Conservation (phyloP, 148 eudicot genomes). For the Camellia sinensis region DNA sequence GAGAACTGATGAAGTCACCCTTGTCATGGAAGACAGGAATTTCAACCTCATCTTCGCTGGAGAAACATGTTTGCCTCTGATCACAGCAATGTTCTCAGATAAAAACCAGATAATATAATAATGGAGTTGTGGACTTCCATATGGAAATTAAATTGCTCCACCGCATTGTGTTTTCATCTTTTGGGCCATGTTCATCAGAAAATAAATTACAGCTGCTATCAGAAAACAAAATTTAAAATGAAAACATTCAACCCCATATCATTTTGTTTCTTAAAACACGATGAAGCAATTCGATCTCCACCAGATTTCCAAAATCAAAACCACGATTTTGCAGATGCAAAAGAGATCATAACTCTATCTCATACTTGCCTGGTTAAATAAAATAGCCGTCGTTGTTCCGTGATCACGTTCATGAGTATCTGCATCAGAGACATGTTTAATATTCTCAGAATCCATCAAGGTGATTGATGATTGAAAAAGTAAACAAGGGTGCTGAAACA, state of each 20-base stretch:
- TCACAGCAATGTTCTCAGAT: slow-evolving; percentile 13
- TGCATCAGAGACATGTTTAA: slow-evolving; percentile 22
- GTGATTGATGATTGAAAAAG: background rate
- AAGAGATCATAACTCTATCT: background rate
- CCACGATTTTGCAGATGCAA: background rate
- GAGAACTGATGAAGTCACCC: slow-evolving; percentile 21
- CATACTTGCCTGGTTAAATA: slow-evolving; percentile 27
- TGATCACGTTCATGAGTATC: slow-evolving; percentile 29
- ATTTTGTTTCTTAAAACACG: background rate
- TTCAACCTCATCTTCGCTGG: slow-evolving; percentile 76
- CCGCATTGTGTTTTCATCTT: background rate
- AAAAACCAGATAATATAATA: background rate
- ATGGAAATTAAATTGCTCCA: slow-evolving; percentile 5
- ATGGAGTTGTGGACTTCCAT: background rate
- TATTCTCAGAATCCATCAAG: background rate
- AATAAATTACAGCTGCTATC: background rate
- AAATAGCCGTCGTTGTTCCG: slow-evolving; percentile 16
- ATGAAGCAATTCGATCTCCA: background rate
- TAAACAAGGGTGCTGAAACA: background rate
- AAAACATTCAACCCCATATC: background rate
- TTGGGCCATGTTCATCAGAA: background rate
- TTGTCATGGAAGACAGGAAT: slow-evolving; percentile 44
- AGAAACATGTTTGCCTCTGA: slow-evolving; percentile 42
- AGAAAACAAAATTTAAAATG: background rate
- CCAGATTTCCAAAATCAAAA: background rate